Evolutionary conservation across 116 monocot genomes (phyloP), one percentile per base, ranked within the genome.

Genomic region (Cymodocea nodosa): DNA sequence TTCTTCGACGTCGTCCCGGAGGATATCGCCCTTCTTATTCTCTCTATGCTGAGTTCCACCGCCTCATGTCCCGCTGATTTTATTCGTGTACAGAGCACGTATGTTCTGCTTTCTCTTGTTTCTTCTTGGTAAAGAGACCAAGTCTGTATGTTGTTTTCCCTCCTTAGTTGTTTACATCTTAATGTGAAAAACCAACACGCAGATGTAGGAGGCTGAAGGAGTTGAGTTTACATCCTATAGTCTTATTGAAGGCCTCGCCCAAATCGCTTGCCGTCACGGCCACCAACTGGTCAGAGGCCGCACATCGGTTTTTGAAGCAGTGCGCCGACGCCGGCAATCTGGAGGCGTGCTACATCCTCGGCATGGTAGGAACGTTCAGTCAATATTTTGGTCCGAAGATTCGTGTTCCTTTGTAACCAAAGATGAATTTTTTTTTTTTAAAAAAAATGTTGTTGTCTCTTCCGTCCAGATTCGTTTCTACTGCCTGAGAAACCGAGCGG

Each of bases 301-400:
- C 82, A 22, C 74, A 85, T 51, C 50, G 62, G 10, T 89, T 89
- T 65, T 51, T 89, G 48, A 75, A 75, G 56, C 58, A 50, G 4
- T 89, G 85, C 68, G 82, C 70, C 8, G 80, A 80, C 11, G 72
- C 85, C 17, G 85, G 89, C 2, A 89, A 80, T 37, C 60, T 83
- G 11, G 82, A 89, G 23, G 89, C 85, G 4, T 82, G 73, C 44
- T 89, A 85, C 56, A 73, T 61, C 17, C 78, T 89, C 52, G 85
- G 89, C 74, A 89, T 83, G 89, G 85, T 89, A 53, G 39, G 58
- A 58, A 4, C 25, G 23, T 1, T 20, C 9, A 14, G 9, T 12
- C 58, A 58, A 25, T 58, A 13, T 24, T 14, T 7, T 44, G 44
- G 7, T 44, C 44, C 44, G 44, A 44, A 44, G 12, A 1, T 12